These are phyloP conservation scores for Geranium brycei DNA, from an alignment of 345 rosid species.

Conservation along the genomic window DNA sequence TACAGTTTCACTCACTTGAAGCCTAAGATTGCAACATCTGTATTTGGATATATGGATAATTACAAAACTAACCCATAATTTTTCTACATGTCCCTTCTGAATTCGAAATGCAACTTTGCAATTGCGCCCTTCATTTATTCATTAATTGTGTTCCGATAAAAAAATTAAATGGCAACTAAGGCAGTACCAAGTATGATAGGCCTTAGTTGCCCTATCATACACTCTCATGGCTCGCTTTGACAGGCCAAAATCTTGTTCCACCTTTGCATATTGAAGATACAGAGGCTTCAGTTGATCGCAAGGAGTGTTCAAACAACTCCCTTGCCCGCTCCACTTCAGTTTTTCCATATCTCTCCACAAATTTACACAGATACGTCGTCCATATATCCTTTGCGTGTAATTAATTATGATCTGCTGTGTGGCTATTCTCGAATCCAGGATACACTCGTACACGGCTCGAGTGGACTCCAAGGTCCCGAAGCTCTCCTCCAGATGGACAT, in stretches of 20 bases:
- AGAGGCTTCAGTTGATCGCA: slow-evolving; percentile 66
- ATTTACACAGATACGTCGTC: slow-evolving; percentile 83
- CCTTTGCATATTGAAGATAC: slow-evolving; percentile 89
- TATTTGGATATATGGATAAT: not conserved
- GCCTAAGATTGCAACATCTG: not conserved
- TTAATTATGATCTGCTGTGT: slow-evolving; percentile 96
- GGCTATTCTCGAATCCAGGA: slow-evolving; percentile 82
- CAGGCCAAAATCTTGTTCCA: slow-evolving; percentile 19
- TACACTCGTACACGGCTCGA: slow-evolving; percentile 84
- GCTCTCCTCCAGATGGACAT: slow-evolving; percentile 91
- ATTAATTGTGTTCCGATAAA: too few relatives aligned
- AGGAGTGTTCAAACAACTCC: slow-evolving; percentile 49
- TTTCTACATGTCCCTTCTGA: not conserved
- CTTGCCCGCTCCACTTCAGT: slow-evolving; percentile 84
- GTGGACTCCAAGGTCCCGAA: slow-evolving; percentile 84
- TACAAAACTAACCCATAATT: not conserved
- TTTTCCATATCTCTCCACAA: slow-evolving; percentile 81
- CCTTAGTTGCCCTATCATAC: too few relatives aligned
- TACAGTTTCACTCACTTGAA: not conserved
- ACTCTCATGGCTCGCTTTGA: too few relatives aligned
- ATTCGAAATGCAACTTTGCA: not conserved
- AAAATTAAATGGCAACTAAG: too few relatives aligned
- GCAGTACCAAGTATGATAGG: too few relatives aligned
- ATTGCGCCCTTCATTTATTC: not conserved
- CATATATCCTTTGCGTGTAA: slow-evolving; percentile 92